These are phyloP conservation scores for Saprolegnia parasitica DNA, from an alignment of 352 stramenopile species.

Conservation along the genomic window DNA sequence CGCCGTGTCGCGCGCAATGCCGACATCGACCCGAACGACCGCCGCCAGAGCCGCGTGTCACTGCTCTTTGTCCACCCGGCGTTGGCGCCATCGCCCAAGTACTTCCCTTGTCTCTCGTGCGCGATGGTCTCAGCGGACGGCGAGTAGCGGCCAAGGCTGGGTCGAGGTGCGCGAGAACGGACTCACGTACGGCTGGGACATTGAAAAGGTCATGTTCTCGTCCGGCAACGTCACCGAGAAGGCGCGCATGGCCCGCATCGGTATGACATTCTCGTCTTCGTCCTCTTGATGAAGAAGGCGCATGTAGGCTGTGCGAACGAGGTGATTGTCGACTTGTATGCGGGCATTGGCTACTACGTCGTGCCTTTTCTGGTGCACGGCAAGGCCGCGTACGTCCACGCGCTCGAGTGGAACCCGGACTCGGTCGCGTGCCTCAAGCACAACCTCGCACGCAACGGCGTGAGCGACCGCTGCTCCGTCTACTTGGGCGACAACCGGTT, in stretches of 20 bases:
- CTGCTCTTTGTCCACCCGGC: conserved; percentile 53
- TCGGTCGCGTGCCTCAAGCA: conserved; percentile 85
- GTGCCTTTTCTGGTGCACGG: conserved; percentile 92
- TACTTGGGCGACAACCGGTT: conserved; percentile 89
- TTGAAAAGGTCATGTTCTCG: conserved; percentile 96
- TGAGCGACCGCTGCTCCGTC: conserved; percentile 69
- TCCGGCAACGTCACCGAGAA: conserved; percentile 97
- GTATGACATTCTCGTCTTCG: conserved; percentile 5
- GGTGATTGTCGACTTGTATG: conserved; percentile 94
- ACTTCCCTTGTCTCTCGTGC: neutral
- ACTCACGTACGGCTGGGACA: conserved; percentile 93
- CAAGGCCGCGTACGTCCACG: conserved; percentile 84
- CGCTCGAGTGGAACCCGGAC: conserved; percentile 95
- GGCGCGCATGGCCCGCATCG: conserved; percentile 86
- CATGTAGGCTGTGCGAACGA: conserved; percentile 73
- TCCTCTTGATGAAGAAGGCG: too few relatives aligned
- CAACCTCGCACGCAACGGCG: conserved; percentile 90
- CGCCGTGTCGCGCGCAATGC: conserved; percentile 75
- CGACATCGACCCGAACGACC: conserved; percentile 72
- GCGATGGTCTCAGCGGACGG: too few relatives aligned
- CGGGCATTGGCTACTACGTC: conserved; percentile 98
- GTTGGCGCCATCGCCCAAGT: neutral
- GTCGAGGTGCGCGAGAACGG: conserved; percentile 90
- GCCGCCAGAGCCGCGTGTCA: conserved; percentile 74
- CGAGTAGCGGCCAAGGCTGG: conserved; percentile 44